These are phyloP conservation scores for Pseudogymnoascus sp. DNA, from an alignment of 2,329 filamentous ascomycete genomes.

Conservation along the genomic window DNA sequence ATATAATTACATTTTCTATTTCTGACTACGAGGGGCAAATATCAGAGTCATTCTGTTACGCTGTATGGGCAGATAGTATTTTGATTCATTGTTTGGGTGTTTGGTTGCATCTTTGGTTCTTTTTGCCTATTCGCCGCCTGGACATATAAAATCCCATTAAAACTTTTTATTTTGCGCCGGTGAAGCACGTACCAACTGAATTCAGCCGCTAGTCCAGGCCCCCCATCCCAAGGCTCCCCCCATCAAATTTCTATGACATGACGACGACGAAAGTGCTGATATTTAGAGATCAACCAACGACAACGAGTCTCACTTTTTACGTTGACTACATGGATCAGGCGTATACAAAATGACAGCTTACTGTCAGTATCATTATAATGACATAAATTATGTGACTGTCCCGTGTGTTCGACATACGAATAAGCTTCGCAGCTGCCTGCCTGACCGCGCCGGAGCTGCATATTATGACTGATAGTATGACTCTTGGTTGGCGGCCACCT, in stretches of 20 bases:
- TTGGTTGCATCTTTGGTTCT: background rate
- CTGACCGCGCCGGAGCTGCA: background rate
- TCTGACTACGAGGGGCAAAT: background rate
- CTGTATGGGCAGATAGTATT: background rate
- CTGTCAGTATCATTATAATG: background rate
- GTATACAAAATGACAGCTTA: background rate
- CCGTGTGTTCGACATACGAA: background rate
- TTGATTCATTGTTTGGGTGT: background rate
- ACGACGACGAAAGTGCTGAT: background rate
- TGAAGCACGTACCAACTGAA: background rate
- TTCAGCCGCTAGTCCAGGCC: background rate
- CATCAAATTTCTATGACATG: background rate
- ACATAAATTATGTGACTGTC: background rate
- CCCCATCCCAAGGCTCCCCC: background rate
- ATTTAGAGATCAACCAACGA: background rate
- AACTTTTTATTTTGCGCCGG: constrained; percentile 3
- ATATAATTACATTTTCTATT: background rate
- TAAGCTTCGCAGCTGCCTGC: background rate
- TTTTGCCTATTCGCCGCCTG: background rate
- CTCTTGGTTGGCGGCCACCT: background rate
- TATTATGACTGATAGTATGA: constrained; percentile 1
- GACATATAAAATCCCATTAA: constrained; percentile 5
- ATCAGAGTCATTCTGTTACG: background rate
- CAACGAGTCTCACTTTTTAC: background rate
- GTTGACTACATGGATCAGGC: background rate